phyloP scores from a whole-genome alignment of 805 yeast species.

The Yarrowia divulgata region DNA sequence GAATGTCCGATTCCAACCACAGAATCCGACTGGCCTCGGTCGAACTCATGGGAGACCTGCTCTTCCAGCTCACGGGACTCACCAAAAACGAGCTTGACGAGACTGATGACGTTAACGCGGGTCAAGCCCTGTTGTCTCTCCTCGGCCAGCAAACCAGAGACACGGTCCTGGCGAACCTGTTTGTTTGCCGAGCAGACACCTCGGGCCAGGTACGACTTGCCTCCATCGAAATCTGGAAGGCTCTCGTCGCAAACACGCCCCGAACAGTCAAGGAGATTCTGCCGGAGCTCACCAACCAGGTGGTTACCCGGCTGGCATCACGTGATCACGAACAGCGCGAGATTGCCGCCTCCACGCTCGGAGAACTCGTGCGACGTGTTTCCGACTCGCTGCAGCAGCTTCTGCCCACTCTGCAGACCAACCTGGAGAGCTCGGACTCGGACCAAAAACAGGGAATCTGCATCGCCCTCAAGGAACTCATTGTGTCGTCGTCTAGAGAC shows the following conservation, averaged over 20 bases:
- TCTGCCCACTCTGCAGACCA: constrained; percentile 79
- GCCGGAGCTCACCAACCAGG: constrained; percentile 78
- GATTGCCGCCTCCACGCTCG: constrained; percentile 91
- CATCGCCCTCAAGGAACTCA: constrained; percentile 86
- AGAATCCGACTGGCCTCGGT: constrained; percentile 93
- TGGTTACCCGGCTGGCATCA: constrained; percentile 85
- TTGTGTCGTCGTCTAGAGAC: constrained; percentile 69
- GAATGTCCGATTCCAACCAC: constrained; percentile 79
- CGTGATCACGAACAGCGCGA: constrained; percentile 76
- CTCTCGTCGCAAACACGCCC: constrained; percentile 94
- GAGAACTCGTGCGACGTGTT: constrained; percentile 92
- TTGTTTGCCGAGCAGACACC: constrained; percentile 92
- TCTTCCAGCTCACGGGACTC: constrained; percentile 93
- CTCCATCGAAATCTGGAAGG: constrained; percentile 95
- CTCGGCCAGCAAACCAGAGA: constrained; percentile 91
- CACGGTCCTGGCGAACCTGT: constrained; percentile 81
- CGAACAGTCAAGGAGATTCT: constrained; percentile 90
- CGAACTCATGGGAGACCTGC: constrained; percentile 91
- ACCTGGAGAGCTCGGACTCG: constrained; percentile 64
- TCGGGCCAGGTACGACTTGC: constrained; percentile 87
- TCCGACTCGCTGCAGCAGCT: constrained; percentile 82
- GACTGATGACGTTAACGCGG: constrained; percentile 52
- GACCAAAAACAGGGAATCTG: constrained; percentile 96
- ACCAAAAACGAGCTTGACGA: constrained; percentile 63
- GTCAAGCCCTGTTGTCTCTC: constrained; percentile 69